phyloP scores from a whole-genome alignment of 176 grass and related monocot species.

The Saccharum officinarum region DNA sequence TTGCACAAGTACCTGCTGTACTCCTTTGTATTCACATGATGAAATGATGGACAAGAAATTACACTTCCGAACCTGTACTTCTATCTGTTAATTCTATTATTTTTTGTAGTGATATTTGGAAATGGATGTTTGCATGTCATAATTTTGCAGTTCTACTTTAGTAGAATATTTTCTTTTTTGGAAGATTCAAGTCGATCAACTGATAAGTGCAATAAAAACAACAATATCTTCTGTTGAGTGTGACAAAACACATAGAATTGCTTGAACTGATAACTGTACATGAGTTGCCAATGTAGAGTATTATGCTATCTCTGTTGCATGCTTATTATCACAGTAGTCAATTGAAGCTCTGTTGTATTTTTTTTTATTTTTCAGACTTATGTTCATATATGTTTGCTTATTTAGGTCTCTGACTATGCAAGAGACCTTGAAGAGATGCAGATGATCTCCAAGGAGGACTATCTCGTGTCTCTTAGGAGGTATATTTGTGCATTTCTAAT shows the following conservation, averaged over 20 bases:
- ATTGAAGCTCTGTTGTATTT: conserved; percentile 16
- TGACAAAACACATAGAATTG: neutral
- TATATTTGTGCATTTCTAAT: conserved; percentile 45
- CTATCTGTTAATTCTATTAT: neutral
- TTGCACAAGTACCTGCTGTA: neutral
- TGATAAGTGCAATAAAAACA: neutral
- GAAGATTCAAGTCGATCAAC: neutral
- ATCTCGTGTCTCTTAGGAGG: conserved; percentile 98
- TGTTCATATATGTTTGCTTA: conserved; percentile 43
- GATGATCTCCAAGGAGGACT: conserved; percentile 94
- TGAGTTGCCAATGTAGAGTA: neutral
- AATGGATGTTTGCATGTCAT: neutral
- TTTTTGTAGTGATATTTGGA: neutral
- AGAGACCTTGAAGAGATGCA: conserved; percentile 99
- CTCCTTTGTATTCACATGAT: neutral
- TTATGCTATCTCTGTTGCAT: conserved; percentile 7
- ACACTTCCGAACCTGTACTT: neutral
- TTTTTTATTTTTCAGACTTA: conserved; percentile 21
- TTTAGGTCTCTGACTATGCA: conserved; percentile 94
- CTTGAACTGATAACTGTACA: conserved; percentile 17
- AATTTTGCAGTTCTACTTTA: neutral
- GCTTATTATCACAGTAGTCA: neutral
- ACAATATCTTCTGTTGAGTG: neutral
- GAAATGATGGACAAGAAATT: neutral
- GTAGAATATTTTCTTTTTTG: neutral